Conservation (phyloP, 257 asterid genomes). For the Parsonsia alboflavescens region DNA sequence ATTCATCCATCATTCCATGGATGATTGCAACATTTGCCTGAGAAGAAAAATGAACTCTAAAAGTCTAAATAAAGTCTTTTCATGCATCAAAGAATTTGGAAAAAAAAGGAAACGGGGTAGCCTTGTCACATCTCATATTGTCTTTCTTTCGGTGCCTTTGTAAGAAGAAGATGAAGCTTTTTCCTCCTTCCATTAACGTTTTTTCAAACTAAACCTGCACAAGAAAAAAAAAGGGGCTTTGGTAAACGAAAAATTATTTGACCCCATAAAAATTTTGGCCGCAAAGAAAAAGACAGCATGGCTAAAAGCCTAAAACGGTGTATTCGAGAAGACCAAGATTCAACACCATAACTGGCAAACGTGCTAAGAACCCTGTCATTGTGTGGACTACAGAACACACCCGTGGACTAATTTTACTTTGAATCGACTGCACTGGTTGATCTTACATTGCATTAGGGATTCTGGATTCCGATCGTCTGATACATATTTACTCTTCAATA, state of each 20-base stretch:
- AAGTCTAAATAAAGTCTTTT: background rate
- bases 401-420: too few relatives aligned
- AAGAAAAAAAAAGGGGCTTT: background rate
- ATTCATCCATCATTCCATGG: too few relatives aligned
- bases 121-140: background rate
- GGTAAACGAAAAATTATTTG: background rate
- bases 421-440: too few relatives aligned
- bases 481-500: too few relatives aligned
- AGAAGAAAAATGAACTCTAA: background rate
- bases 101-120: background rate
- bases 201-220: background rate
- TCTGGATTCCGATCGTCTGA: too few relatives aligned
- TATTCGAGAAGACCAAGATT: too few relatives aligned
- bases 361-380: too few relatives aligned
- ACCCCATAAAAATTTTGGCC: background rate
- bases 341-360: too few relatives aligned
- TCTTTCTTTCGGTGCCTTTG: constrained; percentile 11
- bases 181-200: background rate
- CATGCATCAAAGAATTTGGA: background rate
- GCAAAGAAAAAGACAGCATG: background rate
- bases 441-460: too few relatives aligned
- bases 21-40: background rate
- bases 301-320: too few relatives aligned
- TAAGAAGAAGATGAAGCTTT: background rate
- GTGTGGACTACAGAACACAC: too few relatives aligned